Conservation (phyloP, 305 asterid species). For the Fraxinus angustifolia region DNA sequence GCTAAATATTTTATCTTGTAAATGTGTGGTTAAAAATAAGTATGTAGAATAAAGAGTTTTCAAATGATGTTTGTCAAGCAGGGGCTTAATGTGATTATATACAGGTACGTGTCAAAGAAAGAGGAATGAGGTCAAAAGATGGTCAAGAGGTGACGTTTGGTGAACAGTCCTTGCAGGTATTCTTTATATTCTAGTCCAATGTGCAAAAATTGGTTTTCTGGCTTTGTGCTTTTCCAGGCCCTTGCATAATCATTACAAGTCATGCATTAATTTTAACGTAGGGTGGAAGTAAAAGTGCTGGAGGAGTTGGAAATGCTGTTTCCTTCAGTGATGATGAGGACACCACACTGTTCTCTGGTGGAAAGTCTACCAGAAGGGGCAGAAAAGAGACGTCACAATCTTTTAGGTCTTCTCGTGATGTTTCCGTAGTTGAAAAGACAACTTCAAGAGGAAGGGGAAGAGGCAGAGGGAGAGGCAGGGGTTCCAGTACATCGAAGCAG, state of each 20-base stretch:
- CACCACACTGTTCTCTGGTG: conserved; percentile 40
- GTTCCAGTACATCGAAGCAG: conserved; percentile 67
- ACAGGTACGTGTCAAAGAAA: conserved; percentile 84
- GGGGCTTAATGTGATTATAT: conserved; percentile 16
- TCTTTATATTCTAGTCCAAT: conserved; percentile 16
- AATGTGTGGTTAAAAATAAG: not conserved
- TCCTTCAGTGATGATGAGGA: conserved; percentile 94
- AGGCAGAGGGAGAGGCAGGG: conserved; percentile 80
- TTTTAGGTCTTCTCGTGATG: conserved; percentile 56
- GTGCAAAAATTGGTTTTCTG: conserved; percentile 9
- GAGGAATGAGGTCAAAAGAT: conserved; percentile 55
- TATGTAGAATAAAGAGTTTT: too few relatives aligned
- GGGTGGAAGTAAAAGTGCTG: conserved; percentile 37
- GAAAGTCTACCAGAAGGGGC: conserved; percentile 57
- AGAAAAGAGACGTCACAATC: conserved; percentile 56
- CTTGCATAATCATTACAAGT: not conserved
- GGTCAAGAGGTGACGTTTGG: conserved; percentile 49
- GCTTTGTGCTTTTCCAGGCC: conserved; percentile 8
- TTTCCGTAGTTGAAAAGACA: conserved; percentile 52
- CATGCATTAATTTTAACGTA: conserved; percentile 19
- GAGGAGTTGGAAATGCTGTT: conserved; percentile 53
- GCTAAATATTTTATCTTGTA: not conserved
- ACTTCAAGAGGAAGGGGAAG: conserved; percentile 87
- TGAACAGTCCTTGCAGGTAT: conserved; percentile 64
- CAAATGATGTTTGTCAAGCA: too few relatives aligned